Percentiles rank a stretch among this genome's conserved stretches.
Conservation (phyloP, 169 alveolate genomes). For the Plasmodium inui region DNA sequence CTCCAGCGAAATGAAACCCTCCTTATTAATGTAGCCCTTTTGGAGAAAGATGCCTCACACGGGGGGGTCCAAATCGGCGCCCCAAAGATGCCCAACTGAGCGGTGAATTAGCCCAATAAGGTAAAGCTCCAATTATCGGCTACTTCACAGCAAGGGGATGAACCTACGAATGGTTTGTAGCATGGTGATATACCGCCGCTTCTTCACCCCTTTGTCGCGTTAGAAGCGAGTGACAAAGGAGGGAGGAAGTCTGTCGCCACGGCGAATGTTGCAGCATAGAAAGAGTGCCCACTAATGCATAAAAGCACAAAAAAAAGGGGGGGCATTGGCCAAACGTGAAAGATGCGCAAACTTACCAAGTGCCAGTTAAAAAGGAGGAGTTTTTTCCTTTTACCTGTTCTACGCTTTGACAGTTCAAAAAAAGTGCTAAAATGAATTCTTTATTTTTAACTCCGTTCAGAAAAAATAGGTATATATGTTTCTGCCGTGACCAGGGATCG, state of each 20-base stretch:
- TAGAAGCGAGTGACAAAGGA: neutral
- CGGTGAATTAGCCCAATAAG: neutral
- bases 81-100: neutral
- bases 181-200: neutral
- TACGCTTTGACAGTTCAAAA: neutral
- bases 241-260: neutral
- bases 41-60: too few species aligned
- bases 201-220: too few species aligned
- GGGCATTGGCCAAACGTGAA: neutral
- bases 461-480: too few species aligned
- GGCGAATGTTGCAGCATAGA: neutral
- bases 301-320: neutral
- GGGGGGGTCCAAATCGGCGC: too few species aligned
- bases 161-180: neutral
- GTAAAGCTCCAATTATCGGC: neutral
- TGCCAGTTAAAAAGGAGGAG: too few species aligned
- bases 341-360: neutral
- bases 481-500: slow-evolving; percentile 98
- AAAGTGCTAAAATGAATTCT: too few species aligned
- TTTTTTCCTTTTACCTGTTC: neutral
- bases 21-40: too few species aligned
- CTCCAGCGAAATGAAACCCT: too few species aligned
- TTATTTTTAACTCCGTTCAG: neutral
- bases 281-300: neutral
- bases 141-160: neutral